Evolutionary conservation across 1,284 basidiomycete species (phyloP), one percentile per base, ranked within the genome.

Genomic region (Heterobasidion parviporum): DNA sequence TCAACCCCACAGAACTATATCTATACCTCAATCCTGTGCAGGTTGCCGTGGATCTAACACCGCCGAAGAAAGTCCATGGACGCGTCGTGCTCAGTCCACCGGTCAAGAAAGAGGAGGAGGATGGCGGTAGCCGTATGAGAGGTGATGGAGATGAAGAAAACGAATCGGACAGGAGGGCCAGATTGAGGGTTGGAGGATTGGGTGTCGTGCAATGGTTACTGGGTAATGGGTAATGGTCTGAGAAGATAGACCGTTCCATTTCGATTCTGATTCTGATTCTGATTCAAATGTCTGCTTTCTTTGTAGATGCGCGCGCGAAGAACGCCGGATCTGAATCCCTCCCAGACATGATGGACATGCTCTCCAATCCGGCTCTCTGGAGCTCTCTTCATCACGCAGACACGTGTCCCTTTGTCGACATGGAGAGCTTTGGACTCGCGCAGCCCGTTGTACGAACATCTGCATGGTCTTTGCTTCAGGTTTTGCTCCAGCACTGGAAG

Each of bases 111-210:
- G 57, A 59, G 51, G 68, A 64, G 35, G 61, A 68, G 10, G 71
- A 74, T 15, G 50, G 58, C 12, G 56, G 56, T 8, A 8, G 66
- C 1, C 70, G 78, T 10, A 55, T 71, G 50, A 78, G 76, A 60
- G 61, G 69, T 0, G 85, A 87, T 15, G 77, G 78, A 36, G 73
- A 78, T 3, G 85, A 87, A 54, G 88, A 90, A 67, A 78, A 69
- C 38, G 82, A 84, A 44, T 68, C 72, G 33, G 92, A 94, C 65
- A 72, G 86, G 47, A 79, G 77, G 59, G 88, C 87, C 0, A 75
- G 92, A 53, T 68, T 94, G 59, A 76, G 91, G 41, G 78, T 88
- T 8, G 81, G 83, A 14, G 91, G 85, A 0, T 73, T 95, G 12
- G 84, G 89, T 2, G 82, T 85, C 6, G 65, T 90, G 7, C 74